Percentiles rank a stretch among this genome's conserved stretches.
phyloP scores from a whole-genome alignment of 164 flowering plant species.

The Vitis riparia region DNA sequence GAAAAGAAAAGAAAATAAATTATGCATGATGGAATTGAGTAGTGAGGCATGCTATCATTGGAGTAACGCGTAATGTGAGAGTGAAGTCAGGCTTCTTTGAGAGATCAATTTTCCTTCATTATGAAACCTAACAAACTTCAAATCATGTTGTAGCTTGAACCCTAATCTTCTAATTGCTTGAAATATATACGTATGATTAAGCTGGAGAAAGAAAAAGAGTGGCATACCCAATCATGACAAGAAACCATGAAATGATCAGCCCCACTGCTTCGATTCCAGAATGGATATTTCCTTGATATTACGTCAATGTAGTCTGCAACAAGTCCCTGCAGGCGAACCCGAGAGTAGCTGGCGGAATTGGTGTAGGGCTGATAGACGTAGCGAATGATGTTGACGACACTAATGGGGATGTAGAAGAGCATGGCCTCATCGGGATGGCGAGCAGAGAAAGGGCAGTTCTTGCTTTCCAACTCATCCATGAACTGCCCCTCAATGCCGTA shows the following conservation, averaged over 20 bases:
- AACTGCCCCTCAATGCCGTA: conserved; percentile 51
- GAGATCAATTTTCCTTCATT: neutral
- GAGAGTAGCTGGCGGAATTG: conserved; percentile 22
- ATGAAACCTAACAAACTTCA: too few relatives aligned
- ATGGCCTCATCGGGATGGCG: conserved; percentile 38
- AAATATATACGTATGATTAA: too few relatives aligned
- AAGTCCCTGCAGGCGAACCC: conserved; percentile 31
- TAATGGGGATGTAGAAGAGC: conserved; percentile 43
- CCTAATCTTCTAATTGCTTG: too few relatives aligned
- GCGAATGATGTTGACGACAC: conserved; percentile 29
- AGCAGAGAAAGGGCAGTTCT: conserved; percentile 26
- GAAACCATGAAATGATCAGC: conserved; percentile 54
- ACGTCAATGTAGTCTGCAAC: conserved; percentile 39
- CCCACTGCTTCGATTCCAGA: conserved; percentile 46
- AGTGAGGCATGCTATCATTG: conserved; percentile 10
- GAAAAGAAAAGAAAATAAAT: too few relatives aligned
- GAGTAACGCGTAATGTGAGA: neutral
- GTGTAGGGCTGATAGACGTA: conserved; percentile 40
- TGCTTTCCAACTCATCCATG: conserved; percentile 39
- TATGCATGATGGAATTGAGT: conserved; percentile 4
- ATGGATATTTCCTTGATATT: conserved; percentile 28
- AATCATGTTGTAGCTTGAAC: too few relatives aligned
- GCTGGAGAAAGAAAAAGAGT: neutral
- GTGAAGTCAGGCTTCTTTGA: neutral
- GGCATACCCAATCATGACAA: conserved; percentile 60